These are phyloP conservation scores for Eucalyptus rudis DNA, from an alignment of 345 rosid genomes.

Conservation along the genomic window DNA sequence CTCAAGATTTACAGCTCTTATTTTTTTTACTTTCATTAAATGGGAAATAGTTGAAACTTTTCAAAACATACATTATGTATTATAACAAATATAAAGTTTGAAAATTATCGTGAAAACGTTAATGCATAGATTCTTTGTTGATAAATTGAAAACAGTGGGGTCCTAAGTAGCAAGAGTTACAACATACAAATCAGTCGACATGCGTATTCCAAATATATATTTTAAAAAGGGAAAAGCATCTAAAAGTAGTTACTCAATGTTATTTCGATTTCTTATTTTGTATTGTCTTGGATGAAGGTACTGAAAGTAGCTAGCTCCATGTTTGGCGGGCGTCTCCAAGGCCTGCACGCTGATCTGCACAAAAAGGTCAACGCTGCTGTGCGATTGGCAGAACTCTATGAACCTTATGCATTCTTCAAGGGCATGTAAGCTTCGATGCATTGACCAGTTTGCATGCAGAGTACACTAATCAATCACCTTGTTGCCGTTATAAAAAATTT, in stretches of 20 bases:
- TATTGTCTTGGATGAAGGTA: neutral
- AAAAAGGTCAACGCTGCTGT: conserved; percentile 9
- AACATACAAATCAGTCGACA: neutral
- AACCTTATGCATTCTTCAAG: conserved; percentile 19
- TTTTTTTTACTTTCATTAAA: neutral
- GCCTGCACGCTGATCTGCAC: neutral
- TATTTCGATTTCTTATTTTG: neutral
- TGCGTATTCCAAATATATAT: neutral
- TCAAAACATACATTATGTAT: neutral
- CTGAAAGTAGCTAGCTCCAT: conserved; percentile 6
- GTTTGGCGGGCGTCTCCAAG: conserved; percentile 4
- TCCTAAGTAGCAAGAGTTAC: neutral
- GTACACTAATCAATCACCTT: neutral
- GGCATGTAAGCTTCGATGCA: conserved; percentile 6
- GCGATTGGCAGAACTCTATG: conserved; percentile 15
- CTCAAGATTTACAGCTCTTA: neutral
- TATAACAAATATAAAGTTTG: neutral
- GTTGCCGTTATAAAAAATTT: neutral
- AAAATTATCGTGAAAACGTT: neutral
- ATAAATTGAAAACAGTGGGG: neutral
- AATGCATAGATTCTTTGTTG: neutral
- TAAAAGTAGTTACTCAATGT: neutral
- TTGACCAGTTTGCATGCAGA: neutral
- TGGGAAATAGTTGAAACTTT: neutral
- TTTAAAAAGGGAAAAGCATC: neutral